These are phyloP conservation scores for Ceratobasidium theobromae DNA, from an alignment of 1,284 basidiomycete species.

Conservation along the genomic window DNA sequence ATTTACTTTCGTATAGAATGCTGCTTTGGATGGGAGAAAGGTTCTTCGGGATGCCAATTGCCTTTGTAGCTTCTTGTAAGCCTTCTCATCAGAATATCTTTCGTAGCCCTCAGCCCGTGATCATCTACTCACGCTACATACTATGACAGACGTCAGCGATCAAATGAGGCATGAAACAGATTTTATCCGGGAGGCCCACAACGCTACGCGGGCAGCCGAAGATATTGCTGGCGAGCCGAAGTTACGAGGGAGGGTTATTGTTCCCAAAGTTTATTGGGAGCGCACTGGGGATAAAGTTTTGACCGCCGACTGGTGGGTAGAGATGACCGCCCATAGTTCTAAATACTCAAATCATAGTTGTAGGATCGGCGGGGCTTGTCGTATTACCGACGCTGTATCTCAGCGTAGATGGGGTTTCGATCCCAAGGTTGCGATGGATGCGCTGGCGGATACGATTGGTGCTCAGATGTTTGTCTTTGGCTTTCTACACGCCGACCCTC, in stretches of 20 bases:
- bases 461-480: constrained; percentile 52
- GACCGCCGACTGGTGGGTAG: constrained; percentile 46
- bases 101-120: no score
- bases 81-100: no score
- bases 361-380: constrained; percentile 25
- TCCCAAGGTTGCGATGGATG: constrained; percentile 44
- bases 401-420: constrained; percentile 47
- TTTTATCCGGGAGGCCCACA: constrained; percentile 47
- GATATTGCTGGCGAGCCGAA: constrained; percentile 42
- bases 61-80: constrained; percentile 41
- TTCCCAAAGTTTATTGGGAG: constrained; percentile 48
- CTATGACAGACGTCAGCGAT: constrained; percentile 44
- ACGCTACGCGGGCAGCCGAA: constrained; percentile 39
- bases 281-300: constrained; percentile 48
- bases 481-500: constrained; percentile 41
- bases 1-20: constrained; percentile 40
- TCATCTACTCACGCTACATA: constrained; percentile 21
- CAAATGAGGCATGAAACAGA: constrained; percentile 52
- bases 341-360: background rate
- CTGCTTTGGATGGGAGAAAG: constrained; percentile 41
- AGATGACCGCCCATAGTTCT: constrained; percentile 41
- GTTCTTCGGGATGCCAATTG: constrained; percentile 42
- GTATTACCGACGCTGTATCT: constrained; percentile 46
- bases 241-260: constrained; percentile 47
- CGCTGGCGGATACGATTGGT: constrained; percentile 45